phyloP scores from a whole-genome alignment of 1,284 basidiomycete genomes.

The Termitomyces sp. region DNA sequence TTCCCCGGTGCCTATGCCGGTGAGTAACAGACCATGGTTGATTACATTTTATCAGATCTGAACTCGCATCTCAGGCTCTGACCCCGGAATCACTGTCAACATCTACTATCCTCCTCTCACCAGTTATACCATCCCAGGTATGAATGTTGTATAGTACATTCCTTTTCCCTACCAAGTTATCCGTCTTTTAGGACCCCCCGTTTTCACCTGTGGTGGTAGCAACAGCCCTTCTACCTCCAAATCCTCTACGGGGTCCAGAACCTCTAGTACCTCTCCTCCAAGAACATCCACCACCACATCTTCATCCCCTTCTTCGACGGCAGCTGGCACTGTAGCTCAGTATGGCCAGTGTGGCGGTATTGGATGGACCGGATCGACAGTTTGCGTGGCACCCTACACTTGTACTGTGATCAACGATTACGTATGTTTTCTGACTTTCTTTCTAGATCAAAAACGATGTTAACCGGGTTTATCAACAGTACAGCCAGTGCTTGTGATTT shows the following conservation, averaged over 20 bases:
- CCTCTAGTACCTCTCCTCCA: slow-evolving; percentile 13
- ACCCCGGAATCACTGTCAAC: slow-evolving; percentile 43
- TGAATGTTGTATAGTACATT: background rate
- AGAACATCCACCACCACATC: slow-evolving; percentile 8
- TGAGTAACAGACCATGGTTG: slow-evolving; percentile 6
- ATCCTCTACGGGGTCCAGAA: slow-evolving; percentile 9
- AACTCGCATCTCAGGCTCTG: slow-evolving; percentile 25
- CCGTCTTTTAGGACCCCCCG: slow-evolving; percentile 24
- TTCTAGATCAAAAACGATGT: background rate
- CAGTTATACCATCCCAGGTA: slow-evolving; percentile 40
- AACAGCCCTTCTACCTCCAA: background rate
- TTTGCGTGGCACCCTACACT: slow-evolving; percentile 28
- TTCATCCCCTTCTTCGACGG: slow-evolving; percentile 16
- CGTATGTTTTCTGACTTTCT: slow-evolving; percentile 22
- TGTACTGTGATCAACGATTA: slow-evolving; percentile 29
- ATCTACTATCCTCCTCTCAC: slow-evolving; percentile 36
- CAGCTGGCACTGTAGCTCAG: slow-evolving; percentile 28
- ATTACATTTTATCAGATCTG: background rate
- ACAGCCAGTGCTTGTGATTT: background rate
- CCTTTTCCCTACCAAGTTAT: background rate
- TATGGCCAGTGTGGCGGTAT: slow-evolving; percentile 37
- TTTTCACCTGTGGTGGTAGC: slow-evolving; percentile 28
- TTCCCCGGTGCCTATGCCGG: slow-evolving; percentile 47
- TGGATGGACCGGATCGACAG: slow-evolving; percentile 30
- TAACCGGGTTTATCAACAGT: background rate